Base-by-base conservation (phyloP, 1,284 basidiomycete species). In the Sphaerobolus stellatus region DNA sequence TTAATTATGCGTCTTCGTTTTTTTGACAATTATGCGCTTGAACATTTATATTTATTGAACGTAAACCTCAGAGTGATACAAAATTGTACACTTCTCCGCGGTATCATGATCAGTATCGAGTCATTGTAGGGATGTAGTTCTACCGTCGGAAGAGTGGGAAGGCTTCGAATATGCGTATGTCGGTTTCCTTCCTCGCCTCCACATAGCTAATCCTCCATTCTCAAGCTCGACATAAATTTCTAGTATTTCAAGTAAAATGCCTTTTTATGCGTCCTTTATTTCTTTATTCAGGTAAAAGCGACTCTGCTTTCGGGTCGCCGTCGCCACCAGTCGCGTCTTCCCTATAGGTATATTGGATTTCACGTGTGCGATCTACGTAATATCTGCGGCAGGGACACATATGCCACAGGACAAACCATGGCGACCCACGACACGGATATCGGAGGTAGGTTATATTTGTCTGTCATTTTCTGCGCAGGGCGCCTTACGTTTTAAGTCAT, bases 111-210 rank as follows among this genome's bases (percentile, higher is more conserved):
- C n/a, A n/a, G n/a, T n/a, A n/a, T n/a, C n/a, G n/a, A n/a, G n/a
- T n/a, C n/a, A n/a, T n/a, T n/a, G n/a, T n/a, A n/a, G n/a, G n/a
- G n/a, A n/a, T n/a, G n/a, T n/a, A n/a, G n/a, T n/a, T n/a, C n/a
- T n/a, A n/a, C n/a, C n/a, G n/a, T n/a, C n/a, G 64, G 86, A 92
- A 44, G 94, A 97, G 68, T 94, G 92, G 87, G 81, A 88, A 62
- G 92, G 90, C 11, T 95, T 92, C 68, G 82, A 92, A 67, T 95
- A 94, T 58, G 76, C 84, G 82, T 89, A 63, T 58, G 85, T 75
- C 43, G 28, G 60, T n/a, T 8, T 8, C n/a, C 27, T 36, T 45
- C 24, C 13, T 36, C 2, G 20, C 22, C 5, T 9, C 22, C 34
- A 16, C 22, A 24, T 11, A 13, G 9, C 29, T 27, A 22, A 49